Conservation (phyloP, 1,284 basidiomycete species). For the Volvariella surrecta region DNA sequence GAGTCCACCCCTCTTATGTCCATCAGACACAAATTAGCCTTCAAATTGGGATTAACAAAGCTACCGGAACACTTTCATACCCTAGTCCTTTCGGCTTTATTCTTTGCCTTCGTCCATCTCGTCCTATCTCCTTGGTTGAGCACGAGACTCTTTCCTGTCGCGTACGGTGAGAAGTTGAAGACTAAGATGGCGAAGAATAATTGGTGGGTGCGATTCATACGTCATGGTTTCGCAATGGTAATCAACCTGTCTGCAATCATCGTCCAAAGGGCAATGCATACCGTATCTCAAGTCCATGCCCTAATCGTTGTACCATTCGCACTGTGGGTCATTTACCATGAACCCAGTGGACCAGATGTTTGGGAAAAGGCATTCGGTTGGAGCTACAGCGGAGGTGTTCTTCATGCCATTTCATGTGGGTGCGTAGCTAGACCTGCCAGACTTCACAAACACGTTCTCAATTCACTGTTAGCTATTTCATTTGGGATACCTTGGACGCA, state of each 20-base stretch:
- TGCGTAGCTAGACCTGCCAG: slow-evolving; percentile 20
- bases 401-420: slow-evolving; percentile 47
- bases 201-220: slow-evolving; percentile 31
- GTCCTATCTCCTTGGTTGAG: slow-evolving; percentile 41
- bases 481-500: slow-evolving; percentile 57
- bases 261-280: slow-evolving; percentile 39
- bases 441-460: slow-evolving; percentile 1
- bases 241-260: background rate
- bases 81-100: slow-evolving; percentile 50
- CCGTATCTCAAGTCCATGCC: slow-evolving; percentile 49
- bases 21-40: slow-evolving; percentile 8
- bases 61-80: slow-evolving; percentile 24
- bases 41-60: slow-evolving; percentile 26
- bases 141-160: slow-evolving; percentile 28
- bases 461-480: slow-evolving; percentile 35
- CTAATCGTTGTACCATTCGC: slow-evolving; percentile 43
- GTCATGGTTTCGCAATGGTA: background rate
- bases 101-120: slow-evolving; percentile 40
- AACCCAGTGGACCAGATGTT: slow-evolving; percentile 19
- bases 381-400: slow-evolving; percentile 37
- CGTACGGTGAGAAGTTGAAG: slow-evolving; percentile 29
- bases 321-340: slow-evolving; percentile 28
- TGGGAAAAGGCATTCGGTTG: slow-evolving; percentile 49
- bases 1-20: too few relatives aligned
- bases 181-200: slow-evolving; percentile 36